Conservation (phyloP, 2,329 filamentous ascomycete species). For the Fusarium sp. region DNA sequence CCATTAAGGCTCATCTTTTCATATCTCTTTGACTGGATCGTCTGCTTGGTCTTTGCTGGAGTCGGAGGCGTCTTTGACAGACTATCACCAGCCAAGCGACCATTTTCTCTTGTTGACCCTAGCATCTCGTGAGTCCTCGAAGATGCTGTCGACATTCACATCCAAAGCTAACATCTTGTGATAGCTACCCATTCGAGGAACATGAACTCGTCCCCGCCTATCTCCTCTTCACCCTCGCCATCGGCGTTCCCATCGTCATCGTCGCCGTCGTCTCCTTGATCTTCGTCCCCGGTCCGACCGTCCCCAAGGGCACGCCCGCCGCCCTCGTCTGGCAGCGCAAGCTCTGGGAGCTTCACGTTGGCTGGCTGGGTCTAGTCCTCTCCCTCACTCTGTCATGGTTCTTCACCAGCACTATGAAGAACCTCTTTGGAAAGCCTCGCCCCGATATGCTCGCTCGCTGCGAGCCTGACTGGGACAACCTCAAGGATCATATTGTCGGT, state of each 20-base stretch:
- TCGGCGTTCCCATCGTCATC: slow-evolving; percentile 74
- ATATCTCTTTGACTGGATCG: slow-evolving; percentile 81
- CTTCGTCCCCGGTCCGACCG: slow-evolving; percentile 79
- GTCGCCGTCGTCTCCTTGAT: slow-evolving; percentile 76
- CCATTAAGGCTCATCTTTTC: slow-evolving; percentile 63
- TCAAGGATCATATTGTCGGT: slow-evolving; percentile 72
- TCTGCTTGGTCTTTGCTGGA: slow-evolving; percentile 70
- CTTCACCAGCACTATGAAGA: slow-evolving; percentile 89
- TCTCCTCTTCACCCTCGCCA: slow-evolving; percentile 72
- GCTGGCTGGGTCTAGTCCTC: slow-evolving; percentile 84
- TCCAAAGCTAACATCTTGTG: slow-evolving; percentile 8
- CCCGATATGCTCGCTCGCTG: slow-evolving; percentile 88
- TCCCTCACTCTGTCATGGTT: slow-evolving; percentile 80
- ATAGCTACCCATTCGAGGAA: slow-evolving; percentile 75
- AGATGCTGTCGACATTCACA: background rate
- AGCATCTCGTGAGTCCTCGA: slow-evolving; percentile 74
- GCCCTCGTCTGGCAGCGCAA: slow-evolving; percentile 81
- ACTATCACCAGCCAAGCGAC: slow-evolving; percentile 73
- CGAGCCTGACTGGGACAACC: slow-evolving; percentile 75
- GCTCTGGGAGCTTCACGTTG: slow-evolving; percentile 90
- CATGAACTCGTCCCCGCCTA: slow-evolving; percentile 78
- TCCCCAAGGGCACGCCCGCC: slow-evolving; percentile 71
- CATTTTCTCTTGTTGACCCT: slow-evolving; percentile 78
- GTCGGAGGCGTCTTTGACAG: slow-evolving; percentile 70
- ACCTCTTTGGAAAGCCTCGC: slow-evolving; percentile 75